These are phyloP conservation scores for Aspergillus biplanus DNA, from an alignment of 495 filamentous ascomycete genomes.

Conservation along the genomic window DNA sequence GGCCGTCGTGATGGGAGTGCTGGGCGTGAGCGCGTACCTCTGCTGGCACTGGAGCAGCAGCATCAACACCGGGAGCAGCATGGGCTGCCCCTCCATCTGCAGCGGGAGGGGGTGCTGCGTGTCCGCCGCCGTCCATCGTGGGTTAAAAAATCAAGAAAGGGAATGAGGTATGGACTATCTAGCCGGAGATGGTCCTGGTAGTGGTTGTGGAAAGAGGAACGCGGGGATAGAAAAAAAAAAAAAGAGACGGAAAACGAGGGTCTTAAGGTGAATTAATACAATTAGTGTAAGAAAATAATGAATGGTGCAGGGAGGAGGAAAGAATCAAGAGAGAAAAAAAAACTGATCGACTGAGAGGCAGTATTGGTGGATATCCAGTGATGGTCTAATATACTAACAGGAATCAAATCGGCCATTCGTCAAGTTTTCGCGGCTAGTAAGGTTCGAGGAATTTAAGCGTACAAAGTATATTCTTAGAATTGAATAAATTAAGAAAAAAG, in stretches of 20 bases:
- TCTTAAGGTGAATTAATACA: conserved; percentile 13
- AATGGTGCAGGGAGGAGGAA: background rate
- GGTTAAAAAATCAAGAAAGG: background rate
- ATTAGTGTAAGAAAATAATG: background rate
- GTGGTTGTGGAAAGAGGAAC: background rate
- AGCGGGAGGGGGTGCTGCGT: conserved; percentile 20
- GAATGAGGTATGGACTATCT: conserved; percentile 18
- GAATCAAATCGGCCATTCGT: background rate
- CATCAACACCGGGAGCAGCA: conserved; percentile 17
- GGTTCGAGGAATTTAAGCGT: background rate
- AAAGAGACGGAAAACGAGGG: conserved; percentile 11
- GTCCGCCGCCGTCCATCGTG: conserved; percentile 19
- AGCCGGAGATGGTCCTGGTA: conserved; percentile 14
- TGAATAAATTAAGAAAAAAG: conserved; percentile 1
- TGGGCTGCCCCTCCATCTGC: conserved; percentile 21
- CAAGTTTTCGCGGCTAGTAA: background rate
- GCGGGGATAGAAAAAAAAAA: background rate
- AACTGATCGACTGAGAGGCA: background rate
- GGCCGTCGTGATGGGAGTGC: conserved; percentile 14
- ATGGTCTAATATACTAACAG: background rate
- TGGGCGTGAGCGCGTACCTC: conserved; percentile 28
- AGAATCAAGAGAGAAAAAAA: background rate
- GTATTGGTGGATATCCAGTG: background rate
- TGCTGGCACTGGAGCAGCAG: conserved; percentile 35
- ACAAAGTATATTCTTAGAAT: background rate